Percentiles rank a stretch among this genome's conserved stretches.
phyloP scores from a whole-genome alignment of 2,329 filamentous ascomycete species.

The Sphaerulina musiva region DNA sequence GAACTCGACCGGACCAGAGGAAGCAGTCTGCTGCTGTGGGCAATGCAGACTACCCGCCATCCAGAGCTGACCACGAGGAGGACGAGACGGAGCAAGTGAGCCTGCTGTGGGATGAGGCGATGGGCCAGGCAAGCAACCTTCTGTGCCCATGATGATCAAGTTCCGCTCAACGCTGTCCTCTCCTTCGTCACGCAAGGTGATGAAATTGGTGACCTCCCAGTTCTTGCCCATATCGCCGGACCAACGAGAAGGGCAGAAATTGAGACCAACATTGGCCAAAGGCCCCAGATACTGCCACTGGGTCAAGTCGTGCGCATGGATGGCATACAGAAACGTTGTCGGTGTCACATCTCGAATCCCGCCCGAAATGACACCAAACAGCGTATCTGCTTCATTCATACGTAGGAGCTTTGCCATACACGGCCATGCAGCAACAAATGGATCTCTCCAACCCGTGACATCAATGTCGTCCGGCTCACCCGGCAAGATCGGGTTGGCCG shows the following conservation, averaged over 20 bases:
- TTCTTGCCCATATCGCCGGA: conserved; percentile 47
- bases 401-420: conserved; percentile 21
- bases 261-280: conserved; percentile 38
- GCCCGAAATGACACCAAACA: conserved; percentile 47
- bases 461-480: conserved; percentile 32
- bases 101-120: conserved; percentile 10
- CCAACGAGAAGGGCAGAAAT: conserved; percentile 41
- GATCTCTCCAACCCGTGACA: conserved; percentile 42
- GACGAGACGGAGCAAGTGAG: conserved; percentile 25
- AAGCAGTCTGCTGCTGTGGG: background rate
- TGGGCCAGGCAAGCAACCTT: conserved; percentile 35
- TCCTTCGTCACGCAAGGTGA: conserved; percentile 36
- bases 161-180: conserved; percentile 29
- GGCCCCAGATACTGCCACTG: conserved; percentile 44
- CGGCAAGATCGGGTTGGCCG: conserved; percentile 36
- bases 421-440: conserved; percentile 34
- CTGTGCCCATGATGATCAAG: conserved; percentile 44
- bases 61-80: conserved; percentile 39
- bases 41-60: conserved; percentile 35
- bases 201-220: conserved; percentile 47
- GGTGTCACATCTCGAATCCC: conserved; percentile 41
- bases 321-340: conserved; percentile 43
- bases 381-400: conserved; percentile 15
- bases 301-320: conserved; percentile 37
- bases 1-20: conserved; percentile 22